Evolutionary conservation across 768 basidiomycete species (phyloP).

Genomic region (Pulveroboletus ravenelii): DNA sequence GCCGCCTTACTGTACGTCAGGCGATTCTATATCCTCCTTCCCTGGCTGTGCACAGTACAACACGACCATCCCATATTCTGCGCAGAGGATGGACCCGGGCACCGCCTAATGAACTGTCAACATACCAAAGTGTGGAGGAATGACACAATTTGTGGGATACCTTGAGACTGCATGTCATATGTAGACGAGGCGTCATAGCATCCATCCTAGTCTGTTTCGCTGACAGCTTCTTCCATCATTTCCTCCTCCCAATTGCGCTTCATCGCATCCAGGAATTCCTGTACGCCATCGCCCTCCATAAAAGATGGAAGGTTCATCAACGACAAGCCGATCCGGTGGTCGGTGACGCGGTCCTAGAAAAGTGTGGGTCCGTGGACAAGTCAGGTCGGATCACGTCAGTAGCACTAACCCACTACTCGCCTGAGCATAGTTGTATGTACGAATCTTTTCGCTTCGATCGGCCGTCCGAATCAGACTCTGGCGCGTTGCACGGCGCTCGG

Average conservation of each 20-base stretch:
- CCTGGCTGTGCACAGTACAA: too few species aligned
- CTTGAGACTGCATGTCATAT: neutral
- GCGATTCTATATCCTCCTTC: too few species aligned
- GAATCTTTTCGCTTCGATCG: constrained; percentile 89
- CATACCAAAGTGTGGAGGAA: too few species aligned
- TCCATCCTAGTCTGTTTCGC: constrained; percentile 11
- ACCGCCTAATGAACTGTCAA: too few species aligned
- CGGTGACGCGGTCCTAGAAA: constrained; percentile 81
- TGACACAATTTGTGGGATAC: too few species aligned
- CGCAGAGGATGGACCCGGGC: too few species aligned
- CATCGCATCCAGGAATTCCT: constrained; percentile 54
- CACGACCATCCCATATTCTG: too few species aligned
- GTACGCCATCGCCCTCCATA: constrained; percentile 62
- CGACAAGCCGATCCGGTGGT: constrained; percentile 82
- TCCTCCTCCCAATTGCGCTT: constrained; percentile 52
- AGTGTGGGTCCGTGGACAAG: neutral
- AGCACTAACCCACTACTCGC: constrained; percentile 28
- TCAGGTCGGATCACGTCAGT: neutral
- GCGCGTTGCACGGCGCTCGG: constrained; percentile 63
- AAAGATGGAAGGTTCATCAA: constrained; percentile 61
- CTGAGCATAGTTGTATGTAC: constrained; percentile 94
- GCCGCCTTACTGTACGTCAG: too few species aligned
- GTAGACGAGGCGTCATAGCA: neutral
- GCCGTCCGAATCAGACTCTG: constrained; percentile 72
- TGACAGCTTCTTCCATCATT: constrained; percentile 50